phyloP scores from a whole-genome alignment of 2,329 filamentous ascomycete species.

The Hypoxylon sp. region DNA sequence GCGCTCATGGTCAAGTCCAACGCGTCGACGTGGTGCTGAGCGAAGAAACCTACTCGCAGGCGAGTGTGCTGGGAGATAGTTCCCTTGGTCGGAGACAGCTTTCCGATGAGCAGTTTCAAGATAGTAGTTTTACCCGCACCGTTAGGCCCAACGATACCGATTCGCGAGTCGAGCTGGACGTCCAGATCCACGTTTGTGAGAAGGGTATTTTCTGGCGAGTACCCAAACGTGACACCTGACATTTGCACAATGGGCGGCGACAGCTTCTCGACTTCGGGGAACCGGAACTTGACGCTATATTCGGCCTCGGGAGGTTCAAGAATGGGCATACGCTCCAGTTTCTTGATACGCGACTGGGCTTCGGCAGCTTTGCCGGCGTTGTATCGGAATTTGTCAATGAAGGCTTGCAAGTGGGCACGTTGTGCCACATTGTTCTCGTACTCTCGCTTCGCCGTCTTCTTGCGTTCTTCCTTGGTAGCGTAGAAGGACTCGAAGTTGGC shows the following conservation, averaged over 20 bases:
- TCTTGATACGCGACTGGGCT: constrained; percentile 98
- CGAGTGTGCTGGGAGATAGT: constrained; percentile 89
- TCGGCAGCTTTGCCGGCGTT: constrained; percentile 99
- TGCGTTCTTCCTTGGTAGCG: constrained; percentile 93
- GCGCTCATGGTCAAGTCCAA: constrained; percentile 88
- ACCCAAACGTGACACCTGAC: constrained; percentile 91
- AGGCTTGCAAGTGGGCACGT: constrained; percentile 91
- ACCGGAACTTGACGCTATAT: constrained; percentile 96
- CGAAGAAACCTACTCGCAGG: constrained; percentile 93
- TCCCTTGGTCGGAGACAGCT: constrained; percentile 78
- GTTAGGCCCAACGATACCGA: constrained; percentile 99
- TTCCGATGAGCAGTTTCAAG: constrained; percentile 95
- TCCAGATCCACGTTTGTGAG: constrained; percentile 90
- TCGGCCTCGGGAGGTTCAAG: constrained; percentile 90
- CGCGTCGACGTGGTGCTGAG: constrained; percentile 97
- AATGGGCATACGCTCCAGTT: constrained; percentile 95
- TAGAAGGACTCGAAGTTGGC: constrained; percentile 98
- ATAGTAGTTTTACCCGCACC: constrained; percentile 98
- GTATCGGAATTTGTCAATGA: constrained; percentile 99
- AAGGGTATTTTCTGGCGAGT: constrained; percentile 79
- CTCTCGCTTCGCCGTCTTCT: constrained; percentile 95
- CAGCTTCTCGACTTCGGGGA: constrained; percentile 96
- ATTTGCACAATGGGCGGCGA: constrained; percentile 98
- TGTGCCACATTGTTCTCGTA: constrained; percentile 99
- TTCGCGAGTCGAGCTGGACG: constrained; percentile 96